phyloP scores from a whole-genome alignment of 2,329 filamentous ascomycete species.

The Rugonectria rugulosa region DNA sequence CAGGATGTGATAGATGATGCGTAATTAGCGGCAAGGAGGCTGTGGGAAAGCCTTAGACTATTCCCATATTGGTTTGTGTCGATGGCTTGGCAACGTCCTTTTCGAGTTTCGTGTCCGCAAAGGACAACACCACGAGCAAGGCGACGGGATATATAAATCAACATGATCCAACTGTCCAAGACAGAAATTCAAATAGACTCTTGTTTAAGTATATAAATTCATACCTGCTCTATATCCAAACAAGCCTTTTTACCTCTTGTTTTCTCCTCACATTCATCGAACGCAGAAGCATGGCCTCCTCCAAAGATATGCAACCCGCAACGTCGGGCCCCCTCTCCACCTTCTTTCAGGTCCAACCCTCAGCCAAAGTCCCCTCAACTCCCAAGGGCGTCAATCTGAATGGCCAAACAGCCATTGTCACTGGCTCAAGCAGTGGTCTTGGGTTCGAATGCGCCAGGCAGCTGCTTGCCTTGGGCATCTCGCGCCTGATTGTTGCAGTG shows the following conservation, averaged over 20 bases:
- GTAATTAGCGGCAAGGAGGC: too few relatives aligned
- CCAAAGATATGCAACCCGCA: conserved; percentile 2
- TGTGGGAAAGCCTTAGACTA: neutral
- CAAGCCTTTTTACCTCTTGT: too few relatives aligned
- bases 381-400: conserved; percentile 30
- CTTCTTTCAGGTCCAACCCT: neutral
- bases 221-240: too few relatives aligned
- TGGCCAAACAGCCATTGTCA: conserved; percentile 53
- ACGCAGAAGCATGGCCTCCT: neutral
- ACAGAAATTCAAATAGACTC: neutral
- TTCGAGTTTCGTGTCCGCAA: neutral
- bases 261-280: neutral
- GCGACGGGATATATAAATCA: neutral
- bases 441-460: conserved; percentile 53
- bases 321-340: neutral
- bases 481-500: conserved; percentile 53
- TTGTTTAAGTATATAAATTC: neutral
- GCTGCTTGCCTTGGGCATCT: conserved; percentile 47
- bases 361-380: neutral
- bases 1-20: too few relatives aligned
- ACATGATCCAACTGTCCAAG: neutral
- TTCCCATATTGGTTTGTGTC: conserved; percentile 1
- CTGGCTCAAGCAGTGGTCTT: conserved; percentile 55
- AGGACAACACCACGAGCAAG: neutral
- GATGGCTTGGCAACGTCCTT: conserved; percentile 3